Evolutionary conservation across 2,329 filamentous ascomycete genomes (phyloP).

Genomic region (Colletotrichum incanum): DNA sequence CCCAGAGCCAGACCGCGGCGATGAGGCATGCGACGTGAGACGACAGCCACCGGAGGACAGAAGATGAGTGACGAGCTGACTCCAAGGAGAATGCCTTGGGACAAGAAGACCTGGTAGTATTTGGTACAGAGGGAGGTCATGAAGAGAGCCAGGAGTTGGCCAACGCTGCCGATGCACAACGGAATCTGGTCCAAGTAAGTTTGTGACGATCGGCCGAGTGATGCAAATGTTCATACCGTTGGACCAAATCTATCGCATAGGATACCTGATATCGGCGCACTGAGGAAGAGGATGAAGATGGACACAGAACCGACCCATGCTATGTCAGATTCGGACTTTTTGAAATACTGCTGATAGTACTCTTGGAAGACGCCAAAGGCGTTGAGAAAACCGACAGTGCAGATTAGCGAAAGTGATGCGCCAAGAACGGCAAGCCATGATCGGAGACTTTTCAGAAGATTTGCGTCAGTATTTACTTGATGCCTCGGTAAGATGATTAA

Average conservation of each 20-base stretch:
- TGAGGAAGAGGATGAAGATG: conserved; percentile 59
- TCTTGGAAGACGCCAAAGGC: conserved; percentile 62
- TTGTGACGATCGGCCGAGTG: conserved; percentile 53
- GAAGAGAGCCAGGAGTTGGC: conserved; percentile 46
- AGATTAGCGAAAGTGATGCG: conserved; percentile 45
- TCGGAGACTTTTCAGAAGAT: conserved; percentile 9
- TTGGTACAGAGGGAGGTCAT: conserved; percentile 36
- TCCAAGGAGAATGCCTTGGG: conserved; percentile 62
- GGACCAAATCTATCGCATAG: conserved; percentile 57
- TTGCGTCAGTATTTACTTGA: neutral
- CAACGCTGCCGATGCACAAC: conserved; percentile 62
- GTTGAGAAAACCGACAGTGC: conserved; percentile 52
- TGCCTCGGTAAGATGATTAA: neutral
- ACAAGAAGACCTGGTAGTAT: conserved; percentile 62
- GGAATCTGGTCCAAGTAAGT: conserved; percentile 58
- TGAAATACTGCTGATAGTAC: conserved; percentile 61
- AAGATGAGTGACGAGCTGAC: conserved; percentile 60
- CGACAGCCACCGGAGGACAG: conserved; percentile 53
- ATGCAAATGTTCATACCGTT: conserved; percentile 60
- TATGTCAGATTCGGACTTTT: conserved; percentile 47
- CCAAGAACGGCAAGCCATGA: conserved; percentile 46
- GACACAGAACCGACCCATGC: conserved; percentile 65
- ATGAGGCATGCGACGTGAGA: conserved; percentile 53
- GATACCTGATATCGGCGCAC: conserved; percentile 50
- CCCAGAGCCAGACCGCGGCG: conserved; percentile 51